These are phyloP conservation scores for Mortierella antarctica DNA, from an alignment of 192 early-diverging fungal genomes.

Conservation along the genomic window DNA sequence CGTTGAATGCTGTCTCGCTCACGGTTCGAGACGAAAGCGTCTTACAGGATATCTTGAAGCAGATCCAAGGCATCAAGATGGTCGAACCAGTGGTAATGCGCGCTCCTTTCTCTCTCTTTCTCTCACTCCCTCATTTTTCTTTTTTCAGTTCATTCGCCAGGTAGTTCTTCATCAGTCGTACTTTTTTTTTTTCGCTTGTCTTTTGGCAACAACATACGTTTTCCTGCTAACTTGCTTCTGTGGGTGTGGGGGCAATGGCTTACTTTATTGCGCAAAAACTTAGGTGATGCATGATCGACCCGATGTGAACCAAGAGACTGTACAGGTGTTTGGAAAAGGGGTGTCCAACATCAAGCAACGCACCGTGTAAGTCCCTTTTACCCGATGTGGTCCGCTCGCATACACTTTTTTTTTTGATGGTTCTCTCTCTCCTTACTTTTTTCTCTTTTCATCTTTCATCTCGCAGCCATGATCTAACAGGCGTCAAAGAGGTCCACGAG, in stretches of 20 bases:
- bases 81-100: slow-evolving; percentile 40
- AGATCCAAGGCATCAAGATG: slow-evolving; percentile 33
- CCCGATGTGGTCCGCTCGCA: too few species aligned
- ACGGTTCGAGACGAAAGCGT: slow-evolving; percentile 21
- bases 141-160: neutral
- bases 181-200: neutral
- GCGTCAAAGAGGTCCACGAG: slow-evolving; percentile 51
- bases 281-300: slow-evolving; percentile 49
- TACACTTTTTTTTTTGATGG: too few species aligned
- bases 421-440: neutral
- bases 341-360: slow-evolving; percentile 3
- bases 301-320: neutral
- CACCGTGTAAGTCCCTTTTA: slow-evolving; percentile 11
- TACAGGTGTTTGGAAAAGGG: neutral
- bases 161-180: neutral
- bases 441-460: neutral
- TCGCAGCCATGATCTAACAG: slow-evolving; percentile 56
- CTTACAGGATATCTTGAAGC: slow-evolving; percentile 22
- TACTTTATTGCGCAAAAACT: neutral
- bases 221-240: neutral
- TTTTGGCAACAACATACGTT: neutral
- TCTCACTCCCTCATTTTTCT: neutral
- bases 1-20: slow-evolving; percentile 34
- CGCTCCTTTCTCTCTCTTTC: neutral
- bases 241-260: neutral